A percentile compares a stretch with the other conserved stretches of the same genome.
phyloP scores from a whole-genome alignment of 345 rosid genomes.

The Eutrema heterophyllum region DNA sequence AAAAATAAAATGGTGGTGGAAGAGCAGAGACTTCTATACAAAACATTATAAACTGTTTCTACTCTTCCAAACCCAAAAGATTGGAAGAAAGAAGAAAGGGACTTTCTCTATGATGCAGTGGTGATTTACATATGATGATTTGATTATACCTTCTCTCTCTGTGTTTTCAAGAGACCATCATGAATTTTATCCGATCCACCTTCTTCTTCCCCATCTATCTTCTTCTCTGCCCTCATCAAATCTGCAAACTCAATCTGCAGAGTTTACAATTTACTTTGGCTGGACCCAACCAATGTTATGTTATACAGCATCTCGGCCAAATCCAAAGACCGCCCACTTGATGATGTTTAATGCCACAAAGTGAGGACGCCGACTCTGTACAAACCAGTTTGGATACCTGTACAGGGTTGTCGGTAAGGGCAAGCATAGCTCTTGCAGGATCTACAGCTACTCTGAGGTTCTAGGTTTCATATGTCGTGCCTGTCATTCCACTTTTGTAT shows the following conservation, averaged over 20 bases:
- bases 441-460: slow-evolving; percentile 40
- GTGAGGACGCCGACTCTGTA: slow-evolving; percentile 9
- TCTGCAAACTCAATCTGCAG: slow-evolving; percentile 14
- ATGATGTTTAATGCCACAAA: slow-evolving; percentile 14
- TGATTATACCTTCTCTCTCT: slow-evolving; percentile 9
- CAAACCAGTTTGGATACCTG: slow-evolving; percentile 48
- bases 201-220: slow-evolving; percentile 8
- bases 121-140: slow-evolving; percentile 27
- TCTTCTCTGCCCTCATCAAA: slow-evolving; percentile 10
- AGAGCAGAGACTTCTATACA: slow-evolving; percentile 30
- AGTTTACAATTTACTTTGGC: slow-evolving; percentile 15
- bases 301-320: slow-evolving; percentile 23
- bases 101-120: slow-evolving; percentile 24
- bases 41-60: slow-evolving; percentile 27
- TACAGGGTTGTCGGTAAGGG: slow-evolving; percentile 59
- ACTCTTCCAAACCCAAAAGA: slow-evolving; percentile 25
- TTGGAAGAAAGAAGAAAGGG: slow-evolving; percentile 11
- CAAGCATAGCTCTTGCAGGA: slow-evolving; percentile 50
- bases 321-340: slow-evolving; percentile 9
- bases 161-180: neutral
- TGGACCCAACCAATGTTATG: slow-evolving; percentile 6
- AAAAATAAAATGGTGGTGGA: neutral
- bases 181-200: neutral
- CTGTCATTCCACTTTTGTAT: slow-evolving; percentile 65
- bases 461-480: slow-evolving; percentile 35